Base-by-base conservation (phyloP, 2,329 filamentous ascomycete species). In the Erysiphe neolycopersici region DNA sequence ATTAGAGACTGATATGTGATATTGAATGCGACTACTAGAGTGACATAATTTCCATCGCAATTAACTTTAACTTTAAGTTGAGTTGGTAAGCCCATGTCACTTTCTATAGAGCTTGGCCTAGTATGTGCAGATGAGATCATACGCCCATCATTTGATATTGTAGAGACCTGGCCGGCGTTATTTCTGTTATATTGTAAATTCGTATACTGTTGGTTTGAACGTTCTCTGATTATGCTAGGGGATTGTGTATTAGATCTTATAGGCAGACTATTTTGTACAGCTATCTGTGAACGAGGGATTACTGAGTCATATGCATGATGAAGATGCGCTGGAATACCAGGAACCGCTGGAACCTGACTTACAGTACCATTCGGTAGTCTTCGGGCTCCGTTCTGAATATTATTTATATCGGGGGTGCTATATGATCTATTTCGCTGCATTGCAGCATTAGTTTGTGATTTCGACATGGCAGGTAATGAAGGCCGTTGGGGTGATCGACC, bases 21-120 rank as follows among this genome's bases (percentile, higher is more conserved):
- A 57, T 91, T 93, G 60, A 83, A 91, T 30, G 83, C 80, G 37
- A 93, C 91, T 11, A 98, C 87, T n/a, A 98, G 68, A 0, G 87
- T 94, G 46, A 94, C 79, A 52, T 91, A 91, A 56, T 85, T 89
- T 40, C 79, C 79, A 46, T 89, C 82, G 56, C 82, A 91, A 55
- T 87, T 87, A 45, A 98, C 84, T 58, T 91, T 92, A 42, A 94
- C 85, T 62, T 94, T 95, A 43, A 98, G 69, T 56, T 95, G 89
- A 8, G 80, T 75, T 39, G 67, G 71, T 42, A 68, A 58, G 19
- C 62, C 65, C 52, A 69, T 54, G 19, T 84, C 55, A 58, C 66
- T 45, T 52, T 63, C 51, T 35, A 45, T 47, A 16, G 54, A 50
- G 43, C 49, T 50, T 10, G 50, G 42, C 29, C 41, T 52, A 29